Conservation (phyloP, 305 asterid species). For the Nicotiana rustica region DNA sequence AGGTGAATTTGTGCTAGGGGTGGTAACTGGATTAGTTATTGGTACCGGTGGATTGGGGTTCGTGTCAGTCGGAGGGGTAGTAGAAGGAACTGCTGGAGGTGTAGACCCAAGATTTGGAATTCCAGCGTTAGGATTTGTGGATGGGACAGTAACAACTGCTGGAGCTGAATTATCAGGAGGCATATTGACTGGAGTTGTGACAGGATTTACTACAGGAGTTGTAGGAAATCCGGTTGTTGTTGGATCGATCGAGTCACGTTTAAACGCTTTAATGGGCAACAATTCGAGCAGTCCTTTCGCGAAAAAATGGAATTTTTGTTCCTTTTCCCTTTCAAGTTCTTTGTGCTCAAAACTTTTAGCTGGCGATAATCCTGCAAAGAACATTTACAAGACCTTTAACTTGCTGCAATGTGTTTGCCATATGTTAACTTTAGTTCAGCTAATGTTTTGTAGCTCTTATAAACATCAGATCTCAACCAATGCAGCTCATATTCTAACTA, state of each 20-base stretch:
- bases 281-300: slow-evolving; percentile 43
- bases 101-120: slow-evolving; percentile 45
- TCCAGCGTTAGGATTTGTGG: slow-evolving; percentile 49
- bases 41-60: slow-evolving; percentile 45
- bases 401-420: slow-evolving; percentile 2
- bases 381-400: not conserved
- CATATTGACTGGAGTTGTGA: slow-evolving; percentile 53
- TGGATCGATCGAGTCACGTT: slow-evolving; percentile 51
- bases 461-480: slow-evolving; percentile 26
- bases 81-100: slow-evolving; percentile 46
- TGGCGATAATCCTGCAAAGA: slow-evolving; percentile 49
- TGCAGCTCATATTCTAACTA: not conserved
- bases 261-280: slow-evolving; percentile 39
- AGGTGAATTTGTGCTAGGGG: slow-evolving; percentile 45
- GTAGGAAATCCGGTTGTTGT: slow-evolving; percentile 49
- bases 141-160: slow-evolving; percentile 53
- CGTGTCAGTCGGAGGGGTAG: slow-evolving; percentile 45
- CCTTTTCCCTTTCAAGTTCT: slow-evolving; percentile 35
- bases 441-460: not conserved
- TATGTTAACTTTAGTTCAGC: not conserved
- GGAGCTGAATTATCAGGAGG: slow-evolving; percentile 54
- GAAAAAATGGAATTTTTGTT: slow-evolving; percentile 34
- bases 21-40: slow-evolving; percentile 51
- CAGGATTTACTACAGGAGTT: slow-evolving; percentile 63
- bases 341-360: slow-evolving; percentile 32